Conservation (phyloP, 2,329 filamentous ascomycete genomes). For the Atkinsonella hypoxylon region DNA sequence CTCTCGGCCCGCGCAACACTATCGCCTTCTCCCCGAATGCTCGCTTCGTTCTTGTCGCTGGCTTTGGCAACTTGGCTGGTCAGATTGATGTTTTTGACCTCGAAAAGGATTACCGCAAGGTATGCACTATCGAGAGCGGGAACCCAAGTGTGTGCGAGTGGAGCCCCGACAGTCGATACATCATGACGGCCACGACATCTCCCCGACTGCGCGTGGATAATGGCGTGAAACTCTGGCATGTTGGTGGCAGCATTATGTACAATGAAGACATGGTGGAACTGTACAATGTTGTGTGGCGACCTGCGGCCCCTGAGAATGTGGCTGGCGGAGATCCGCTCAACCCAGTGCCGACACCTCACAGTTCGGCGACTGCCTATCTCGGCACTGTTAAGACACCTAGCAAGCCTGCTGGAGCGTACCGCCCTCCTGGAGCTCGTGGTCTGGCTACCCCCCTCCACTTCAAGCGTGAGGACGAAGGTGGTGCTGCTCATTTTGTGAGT, state of each 20-base stretch:
- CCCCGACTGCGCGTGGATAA: conserved; percentile 94
- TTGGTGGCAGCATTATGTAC: conserved; percentile 82
- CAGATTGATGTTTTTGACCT: conserved; percentile 98
- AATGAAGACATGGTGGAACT: conserved; percentile 90
- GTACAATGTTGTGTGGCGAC: conserved; percentile 84
- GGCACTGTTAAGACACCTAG: conserved; percentile 85
- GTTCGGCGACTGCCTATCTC: conserved; percentile 71
- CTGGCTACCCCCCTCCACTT: conserved; percentile 83
- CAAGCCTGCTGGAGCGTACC: conserved; percentile 94
- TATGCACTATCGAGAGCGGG: conserved; percentile 86
- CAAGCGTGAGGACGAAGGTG: conserved; percentile 95
- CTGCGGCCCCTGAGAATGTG: conserved; percentile 51
- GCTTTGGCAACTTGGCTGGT: conserved; percentile 93
- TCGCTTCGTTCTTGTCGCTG: conserved; percentile 84
- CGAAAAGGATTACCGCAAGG: conserved; percentile 84
- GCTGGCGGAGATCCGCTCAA: conserved; percentile 57
- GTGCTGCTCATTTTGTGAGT: conserved; percentile 69
- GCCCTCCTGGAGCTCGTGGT: conserved; percentile 85
- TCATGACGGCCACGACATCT: conserved; percentile 95
- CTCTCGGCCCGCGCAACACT: conserved; percentile 82
- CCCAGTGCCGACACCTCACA: conserved; percentile 64
- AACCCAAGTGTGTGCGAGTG: conserved; percentile 95
- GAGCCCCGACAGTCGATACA: conserved; percentile 91
- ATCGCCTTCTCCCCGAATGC: conserved; percentile 90
- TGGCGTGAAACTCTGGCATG: conserved; percentile 89